phyloP scores from a whole-genome alignment of 257 asterid species.

The Mitragyna speciosa region DNA sequence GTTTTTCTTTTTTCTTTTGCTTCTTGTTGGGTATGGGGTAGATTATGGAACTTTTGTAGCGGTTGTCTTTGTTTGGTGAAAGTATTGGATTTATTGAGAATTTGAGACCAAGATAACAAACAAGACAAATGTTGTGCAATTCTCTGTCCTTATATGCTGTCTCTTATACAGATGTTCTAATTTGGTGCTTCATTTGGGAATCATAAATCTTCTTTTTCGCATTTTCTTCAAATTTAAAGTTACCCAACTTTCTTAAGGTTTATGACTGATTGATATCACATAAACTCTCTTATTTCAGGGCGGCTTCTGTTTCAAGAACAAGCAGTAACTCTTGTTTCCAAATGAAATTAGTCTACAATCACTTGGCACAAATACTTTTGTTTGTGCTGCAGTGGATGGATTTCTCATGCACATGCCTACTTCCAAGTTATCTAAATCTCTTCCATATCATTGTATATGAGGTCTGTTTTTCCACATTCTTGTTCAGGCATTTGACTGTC shows the following conservation, averaged over 20 bases:
- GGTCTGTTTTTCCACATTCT: constrained; percentile 27
- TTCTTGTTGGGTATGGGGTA: too few relatives aligned
- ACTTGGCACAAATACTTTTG: constrained; percentile 45
- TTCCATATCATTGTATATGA: constrained; percentile 51
- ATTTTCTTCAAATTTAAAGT: background rate
- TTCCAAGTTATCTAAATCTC: constrained; percentile 49
- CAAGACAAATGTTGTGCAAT: background rate
- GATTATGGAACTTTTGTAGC: too few relatives aligned
- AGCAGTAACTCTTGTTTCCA: constrained; percentile 46
- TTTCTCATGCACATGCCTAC: constrained; percentile 49
- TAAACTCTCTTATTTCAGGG: constrained; percentile 36
- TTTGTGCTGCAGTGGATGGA: constrained; percentile 56
- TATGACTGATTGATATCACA: background rate
- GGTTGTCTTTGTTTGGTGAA: background rate
- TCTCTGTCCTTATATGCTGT: background rate
- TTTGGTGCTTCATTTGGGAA: background rate
- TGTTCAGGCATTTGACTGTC: background rate
- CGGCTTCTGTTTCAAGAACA: constrained; percentile 53
- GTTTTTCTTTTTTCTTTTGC: too few relatives aligned
- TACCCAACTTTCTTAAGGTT: too few relatives aligned
- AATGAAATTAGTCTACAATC: constrained; percentile 57
- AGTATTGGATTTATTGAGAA: background rate
- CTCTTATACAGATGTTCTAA: background rate
- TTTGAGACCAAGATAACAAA: background rate
- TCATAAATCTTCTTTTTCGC: background rate